phyloP scores from a whole-genome alignment of 2,329 filamentous ascomycete species.

The Pleurostoma richardsiae region DNA sequence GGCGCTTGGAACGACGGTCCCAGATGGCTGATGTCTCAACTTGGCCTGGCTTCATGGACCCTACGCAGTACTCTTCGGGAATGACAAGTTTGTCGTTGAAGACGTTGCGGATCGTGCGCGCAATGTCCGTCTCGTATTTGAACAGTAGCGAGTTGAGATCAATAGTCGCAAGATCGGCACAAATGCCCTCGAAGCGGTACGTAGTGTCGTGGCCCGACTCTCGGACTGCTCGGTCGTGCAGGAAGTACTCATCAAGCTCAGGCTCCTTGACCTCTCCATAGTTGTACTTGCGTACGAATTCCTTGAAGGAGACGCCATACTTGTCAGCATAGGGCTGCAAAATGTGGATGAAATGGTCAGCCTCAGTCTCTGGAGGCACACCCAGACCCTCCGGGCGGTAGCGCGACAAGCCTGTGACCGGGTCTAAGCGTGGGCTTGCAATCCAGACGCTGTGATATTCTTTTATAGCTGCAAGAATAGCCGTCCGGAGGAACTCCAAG shows the following conservation, averaged over 20 bases:
- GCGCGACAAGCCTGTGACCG: slow-evolving; percentile 71
- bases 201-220: slow-evolving; percentile 97
- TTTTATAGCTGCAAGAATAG: slow-evolving; percentile 90
- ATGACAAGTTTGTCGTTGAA: slow-evolving; percentile 82
- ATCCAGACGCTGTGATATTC: slow-evolving; percentile 93
- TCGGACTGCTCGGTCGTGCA: slow-evolving; percentile 91
- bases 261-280: slow-evolving; percentile 70
- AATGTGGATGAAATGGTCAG: slow-evolving; percentile 79
- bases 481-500: slow-evolving; percentile 71
- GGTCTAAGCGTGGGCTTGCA: slow-evolving; percentile 70
- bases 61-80: slow-evolving; percentile 74
- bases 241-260: slow-evolving; percentile 89
- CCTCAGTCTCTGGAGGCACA: slow-evolving; percentile 88
- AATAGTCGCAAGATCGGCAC: slow-evolving; percentile 85
- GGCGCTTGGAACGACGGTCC: slow-evolving; percentile 82
- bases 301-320: slow-evolving; percentile 71
- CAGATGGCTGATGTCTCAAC: slow-evolving; percentile 80
- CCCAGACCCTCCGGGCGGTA: slow-evolving; percentile 81
- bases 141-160: slow-evolving; percentile 93
- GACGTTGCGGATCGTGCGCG: slow-evolving; percentile 74
- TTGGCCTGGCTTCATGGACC: slow-evolving; percentile 60
- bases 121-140: slow-evolving; percentile 96
- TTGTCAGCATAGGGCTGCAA: slow-evolving; percentile 80
- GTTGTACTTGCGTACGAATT: slow-evolving; percentile 91
- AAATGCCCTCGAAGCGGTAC: slow-evolving; percentile 84